phyloP scores from a whole-genome alignment of 1,284 basidiomycete genomes.

The Malassezia caprae region DNA sequence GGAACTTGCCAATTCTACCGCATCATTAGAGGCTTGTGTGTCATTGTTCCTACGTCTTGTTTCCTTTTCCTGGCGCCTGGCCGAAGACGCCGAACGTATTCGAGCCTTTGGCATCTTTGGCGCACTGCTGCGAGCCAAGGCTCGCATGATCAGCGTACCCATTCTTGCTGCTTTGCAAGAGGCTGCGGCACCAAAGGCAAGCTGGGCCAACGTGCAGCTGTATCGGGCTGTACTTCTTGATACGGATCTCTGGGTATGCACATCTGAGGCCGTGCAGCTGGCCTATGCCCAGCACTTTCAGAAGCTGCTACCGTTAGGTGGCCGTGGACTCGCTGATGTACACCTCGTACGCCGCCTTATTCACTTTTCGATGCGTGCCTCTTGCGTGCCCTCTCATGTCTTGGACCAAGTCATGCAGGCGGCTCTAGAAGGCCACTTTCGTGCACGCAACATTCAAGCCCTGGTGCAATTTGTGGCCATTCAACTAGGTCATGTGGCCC shows the following conservation, averaged over 20 bases:
- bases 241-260: constrained; percentile 76
- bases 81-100: constrained; percentile 34
- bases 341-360: constrained; percentile 65
- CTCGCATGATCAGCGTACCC: constrained; percentile 64
- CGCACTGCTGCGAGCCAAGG: constrained; percentile 63
- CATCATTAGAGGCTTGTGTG: constrained; percentile 64
- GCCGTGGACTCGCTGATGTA: constrained; percentile 50
- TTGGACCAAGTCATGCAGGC: constrained; percentile 19
- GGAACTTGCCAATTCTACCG: constrained; percentile 52
- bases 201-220: constrained; percentile 69
- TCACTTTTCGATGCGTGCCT: constrained; percentile 50
- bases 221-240: constrained; percentile 76
- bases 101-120: constrained; percentile 67
- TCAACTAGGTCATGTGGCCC: neutral
- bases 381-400: neutral
- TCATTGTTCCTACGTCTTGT: constrained; percentile 66
- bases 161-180: constrained; percentile 68
- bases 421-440: constrained; percentile 54
- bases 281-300: constrained; percentile 71
- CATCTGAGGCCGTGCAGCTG: constrained; percentile 60
- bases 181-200: constrained; percentile 69
- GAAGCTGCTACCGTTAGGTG: constrained; percentile 62
- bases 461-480: neutral
- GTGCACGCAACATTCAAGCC: constrained; percentile 22
- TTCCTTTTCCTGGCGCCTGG: constrained; percentile 66